Base-by-base conservation (phyloP, 495 filamentous ascomycete species). In the Oidiodendron maius region DNA sequence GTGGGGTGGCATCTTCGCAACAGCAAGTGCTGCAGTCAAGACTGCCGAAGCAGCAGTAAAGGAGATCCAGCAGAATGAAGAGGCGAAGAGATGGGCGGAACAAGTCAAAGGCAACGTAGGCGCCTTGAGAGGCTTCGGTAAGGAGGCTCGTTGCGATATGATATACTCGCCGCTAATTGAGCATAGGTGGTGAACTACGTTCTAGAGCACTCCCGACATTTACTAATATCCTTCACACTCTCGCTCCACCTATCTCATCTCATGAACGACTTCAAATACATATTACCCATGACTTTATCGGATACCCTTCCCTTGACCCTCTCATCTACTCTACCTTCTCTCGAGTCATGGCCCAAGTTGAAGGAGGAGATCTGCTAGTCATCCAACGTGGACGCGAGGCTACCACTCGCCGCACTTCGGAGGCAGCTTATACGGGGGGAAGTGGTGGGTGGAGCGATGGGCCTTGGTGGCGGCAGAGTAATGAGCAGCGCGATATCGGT, bases 241-340 rank as follows among this genome's bases (percentile, higher is more conserved):
- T 99, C 46, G 94, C 93, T 2, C 94, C 93, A 34, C 93, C 93
- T 9, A 99, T 99, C 58, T 93, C 89, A 18, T 93, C 91, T 4
- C 94, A 97, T 67, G 93, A 99, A 70, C 87, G 93, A 43, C 86
- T 99, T 8, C 87, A 93, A 58, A 99, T 99, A 62, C 93, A 99
- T 72, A 88, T 94, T 48, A 96, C 94, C 16, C 94, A 97, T 70
- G 90, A 96, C 61, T 76, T 97, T 16, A 81, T 89, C 40, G 87
- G 87, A 45, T 99, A 99, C 65, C 93, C 94, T 8, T 89, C 86
- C 32, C 81, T 99, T 50, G 91, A 97, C 64, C 90, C 91, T 10
- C 78, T 96, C 22, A 88, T 97, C 60, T 91, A 96, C 66, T 75
- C 76, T 25, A 89, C 93, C 55, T 99, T 99, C 72, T 89, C 87